Base-by-base conservation (phyloP, 2,329 filamentous ascomycete species). In the Aspergillus japonicus region DNA sequence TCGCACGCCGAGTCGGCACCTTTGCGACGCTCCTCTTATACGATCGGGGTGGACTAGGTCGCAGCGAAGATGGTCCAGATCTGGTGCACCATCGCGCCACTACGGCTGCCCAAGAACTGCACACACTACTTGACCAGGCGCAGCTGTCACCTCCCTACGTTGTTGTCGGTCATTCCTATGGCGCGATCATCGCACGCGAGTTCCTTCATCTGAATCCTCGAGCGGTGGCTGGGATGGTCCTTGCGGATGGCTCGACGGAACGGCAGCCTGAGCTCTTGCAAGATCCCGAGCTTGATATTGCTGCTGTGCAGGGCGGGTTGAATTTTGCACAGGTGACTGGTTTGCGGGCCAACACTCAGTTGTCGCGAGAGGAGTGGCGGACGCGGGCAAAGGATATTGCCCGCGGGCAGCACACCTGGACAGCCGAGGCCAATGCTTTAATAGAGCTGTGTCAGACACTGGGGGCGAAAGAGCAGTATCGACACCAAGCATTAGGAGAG, bases 101-200 rank as follows among this genome's bases (percentile, higher is more conserved):
- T 0, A 60, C 51, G 2, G 69, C 72, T 26, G 75, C 75, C 5
- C 47, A 57, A 12, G 74, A 78, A 52, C 62, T 78, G 24, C 67
- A 68, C 47, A 58, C 33, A 24, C 64, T 75, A n/a, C 66, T 77
- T 5, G 12, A 61, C n/a, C 54, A 47, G 4, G 64, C 62, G 11
- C 31, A 62, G 0, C 58, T 75, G 1, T 7, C 42, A 0, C 65
- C 72, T 6, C 75, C 74, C 1, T 67, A 73, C 16, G 47, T 77
- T 2, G 64, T 79, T 5, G 69, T 73, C 2, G 76, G 68, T 1
- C 77, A 79, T 61, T 78, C 75, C 11, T 79, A 77, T 54, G 77
- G 77, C 7, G 76, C 67, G 0, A 72, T 78, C 47, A 64, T 78
- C 47, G 73, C 75, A 19, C 71, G 77, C 5, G 75, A 78, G 52